Evolutionary conservation across 495 filamentous ascomycete species (phyloP).

Genomic region (Patellaria atrata): DNA sequence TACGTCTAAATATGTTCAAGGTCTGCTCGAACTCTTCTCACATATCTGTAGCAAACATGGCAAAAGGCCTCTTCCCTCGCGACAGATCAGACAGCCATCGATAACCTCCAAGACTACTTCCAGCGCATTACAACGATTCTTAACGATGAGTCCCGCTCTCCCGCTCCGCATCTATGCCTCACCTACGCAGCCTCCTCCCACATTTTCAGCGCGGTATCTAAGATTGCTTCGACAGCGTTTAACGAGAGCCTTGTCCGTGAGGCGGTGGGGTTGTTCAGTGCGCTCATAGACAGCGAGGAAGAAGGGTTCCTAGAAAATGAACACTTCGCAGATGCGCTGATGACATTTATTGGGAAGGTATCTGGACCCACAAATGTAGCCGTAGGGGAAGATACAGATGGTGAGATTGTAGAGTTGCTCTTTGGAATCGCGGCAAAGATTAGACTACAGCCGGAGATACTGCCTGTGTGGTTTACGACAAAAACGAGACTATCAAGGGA

Average conservation of each 20-base stretch:
- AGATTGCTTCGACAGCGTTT: constrained; percentile 65
- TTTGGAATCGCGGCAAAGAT: constrained; percentile 95
- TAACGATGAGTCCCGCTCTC: constrained; percentile 74
- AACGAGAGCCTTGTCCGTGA: constrained; percentile 68
- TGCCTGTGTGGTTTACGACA: constrained; percentile 75
- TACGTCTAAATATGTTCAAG: constrained; percentile 26
- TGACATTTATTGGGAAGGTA: constrained; percentile 60
- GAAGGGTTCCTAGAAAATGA: constrained; percentile 80
- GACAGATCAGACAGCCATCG: constrained; percentile 35
- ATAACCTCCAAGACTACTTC: constrained; percentile 40
- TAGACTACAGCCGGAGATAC: constrained; percentile 65
- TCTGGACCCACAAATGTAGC: constrained; percentile 46
- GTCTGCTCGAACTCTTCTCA: not conserved
- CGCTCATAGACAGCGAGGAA: constrained; percentile 87
- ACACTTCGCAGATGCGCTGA: constrained; percentile 68
- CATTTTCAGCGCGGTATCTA: constrained; percentile 72
- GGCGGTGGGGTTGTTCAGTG: constrained; percentile 72
- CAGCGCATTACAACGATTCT: constrained; percentile 63
- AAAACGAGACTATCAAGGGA: constrained; percentile 25
- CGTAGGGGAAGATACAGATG: constrained; percentile 56
- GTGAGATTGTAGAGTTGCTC: constrained; percentile 72
- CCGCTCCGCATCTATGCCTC: constrained; percentile 78
- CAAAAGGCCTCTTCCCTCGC: constrained; percentile 43
- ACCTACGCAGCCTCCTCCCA: constrained; percentile 68
- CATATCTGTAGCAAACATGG: constrained; percentile 57